phyloP scores from a whole-genome alignment of 2,329 filamentous ascomycete genomes.

The Trichoderma harzianum region DNA sequence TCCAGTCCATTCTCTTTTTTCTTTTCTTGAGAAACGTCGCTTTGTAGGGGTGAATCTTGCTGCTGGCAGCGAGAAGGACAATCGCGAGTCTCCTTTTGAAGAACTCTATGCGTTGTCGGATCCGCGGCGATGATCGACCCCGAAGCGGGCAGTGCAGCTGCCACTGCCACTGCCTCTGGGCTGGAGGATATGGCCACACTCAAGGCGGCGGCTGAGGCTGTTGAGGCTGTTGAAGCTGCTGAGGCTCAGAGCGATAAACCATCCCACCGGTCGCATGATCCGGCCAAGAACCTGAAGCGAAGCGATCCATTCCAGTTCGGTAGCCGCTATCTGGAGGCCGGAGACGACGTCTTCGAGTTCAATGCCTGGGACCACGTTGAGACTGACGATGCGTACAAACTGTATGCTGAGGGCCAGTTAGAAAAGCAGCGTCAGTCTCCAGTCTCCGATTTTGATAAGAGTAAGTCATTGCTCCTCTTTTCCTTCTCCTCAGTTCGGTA shows the following conservation, averaged over 20 bases:
- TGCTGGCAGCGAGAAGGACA: not conserved
- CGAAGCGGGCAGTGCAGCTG: slow-evolving; percentile 10
- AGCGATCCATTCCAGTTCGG: slow-evolving; percentile 95
- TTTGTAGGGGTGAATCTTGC: not conserved
- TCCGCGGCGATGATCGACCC: slow-evolving; percentile 11
- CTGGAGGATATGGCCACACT: slow-evolving; percentile 27
- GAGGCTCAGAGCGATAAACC: slow-evolving; percentile 35
- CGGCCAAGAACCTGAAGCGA: slow-evolving; percentile 73
- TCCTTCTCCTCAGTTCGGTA: slow-evolving; percentile 30
- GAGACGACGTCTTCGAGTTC: slow-evolving; percentile 91
- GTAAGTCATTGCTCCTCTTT: slow-evolving; percentile 43
- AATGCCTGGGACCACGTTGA: slow-evolving; percentile 99
- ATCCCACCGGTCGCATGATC: slow-evolving; percentile 67
- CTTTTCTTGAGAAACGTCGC: not conserved
- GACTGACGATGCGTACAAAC: slow-evolving; percentile 82
- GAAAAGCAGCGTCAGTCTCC: slow-evolving; percentile 79
- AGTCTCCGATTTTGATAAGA: slow-evolving; percentile 89
- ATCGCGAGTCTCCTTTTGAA: not conserved
- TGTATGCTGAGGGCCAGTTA: slow-evolving; percentile 82
- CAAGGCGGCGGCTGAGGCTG: slow-evolving; percentile 13
- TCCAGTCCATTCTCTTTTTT: not conserved
- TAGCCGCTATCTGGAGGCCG: slow-evolving; percentile 76
- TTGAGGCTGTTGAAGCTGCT: slow-evolving; percentile 16
- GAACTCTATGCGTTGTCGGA: not conserved
- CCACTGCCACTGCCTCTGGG: slow-evolving; percentile 9